phyloP scores from a whole-genome alignment of 148 eudicot genomes.

The Amaranthus hypochondriacus region DNA sequence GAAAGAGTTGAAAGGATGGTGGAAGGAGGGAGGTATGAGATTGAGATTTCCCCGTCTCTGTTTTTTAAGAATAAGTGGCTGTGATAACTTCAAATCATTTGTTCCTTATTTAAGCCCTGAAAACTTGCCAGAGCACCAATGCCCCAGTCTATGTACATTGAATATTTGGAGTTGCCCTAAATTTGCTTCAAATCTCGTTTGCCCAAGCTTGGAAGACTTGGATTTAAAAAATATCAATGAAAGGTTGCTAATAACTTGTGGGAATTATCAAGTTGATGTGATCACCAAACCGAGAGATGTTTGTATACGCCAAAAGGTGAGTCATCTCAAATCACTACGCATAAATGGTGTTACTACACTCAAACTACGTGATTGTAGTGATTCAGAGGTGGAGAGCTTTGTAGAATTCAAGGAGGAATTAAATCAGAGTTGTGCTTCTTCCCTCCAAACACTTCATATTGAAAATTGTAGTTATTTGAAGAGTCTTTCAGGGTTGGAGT shows the following conservation, averaged over 20 bases:
- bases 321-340: too few relatives aligned
- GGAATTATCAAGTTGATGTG: too few relatives aligned
- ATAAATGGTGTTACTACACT: too few relatives aligned
- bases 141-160: too few relatives aligned
- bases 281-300: too few relatives aligned
- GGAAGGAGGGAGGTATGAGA: neutral
- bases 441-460: neutral
- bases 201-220: constrained; percentile 11
- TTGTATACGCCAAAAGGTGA: too few relatives aligned
- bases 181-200: neutral
- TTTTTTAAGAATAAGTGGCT: neutral
- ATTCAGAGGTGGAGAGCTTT: neutral
- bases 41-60: constrained; percentile 16
- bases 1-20: constrained; percentile 17
- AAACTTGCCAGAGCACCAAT: too few relatives aligned
- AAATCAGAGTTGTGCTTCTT: neutral
- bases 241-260: too few relatives aligned
- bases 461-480: neutral
- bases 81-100: neutral
- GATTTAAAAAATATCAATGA: too few relatives aligned
- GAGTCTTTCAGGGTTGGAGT: constrained; percentile 1
- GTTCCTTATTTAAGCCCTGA: too few relatives aligned
- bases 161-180: too few relatives aligned
- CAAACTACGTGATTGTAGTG: neutral
- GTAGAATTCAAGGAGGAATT: constrained; percentile 11